phyloP scores from a whole-genome alignment of 371 early-diverging fungal genomes.

The Rhizomucor miehei region DNA sequence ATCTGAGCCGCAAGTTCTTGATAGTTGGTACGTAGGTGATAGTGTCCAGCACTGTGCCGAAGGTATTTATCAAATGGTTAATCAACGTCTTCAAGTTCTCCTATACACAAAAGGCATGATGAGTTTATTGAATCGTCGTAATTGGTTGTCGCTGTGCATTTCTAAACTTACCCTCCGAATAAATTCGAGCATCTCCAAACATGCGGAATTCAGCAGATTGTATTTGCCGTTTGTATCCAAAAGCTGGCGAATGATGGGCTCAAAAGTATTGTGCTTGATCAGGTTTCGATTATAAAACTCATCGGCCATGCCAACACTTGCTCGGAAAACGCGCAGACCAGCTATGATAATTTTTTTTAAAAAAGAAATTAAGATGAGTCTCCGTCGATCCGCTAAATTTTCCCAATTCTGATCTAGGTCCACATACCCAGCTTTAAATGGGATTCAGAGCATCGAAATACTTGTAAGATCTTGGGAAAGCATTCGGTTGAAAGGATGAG shows the following conservation, averaged over 20 bases:
- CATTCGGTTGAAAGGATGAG: conserved; percentile 65
- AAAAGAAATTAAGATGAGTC: neutral
- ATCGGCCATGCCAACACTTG: conserved; percentile 71
- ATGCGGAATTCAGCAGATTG: conserved; percentile 86
- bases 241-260: conserved; percentile 64
- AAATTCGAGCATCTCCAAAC: conserved; percentile 81
- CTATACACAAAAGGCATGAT: conserved; percentile 24
- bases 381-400: no score
- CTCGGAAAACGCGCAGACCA: conserved; percentile 76
- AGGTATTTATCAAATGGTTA: conserved; percentile 66
- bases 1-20: conserved; percentile 47
- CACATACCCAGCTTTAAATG: conserved; percentile 72
- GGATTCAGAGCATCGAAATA: conserved; percentile 66
- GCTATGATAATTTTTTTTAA: conserved; percentile 35
- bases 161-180: conserved; percentile 57
- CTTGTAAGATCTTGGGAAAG: conserved; percentile 53
- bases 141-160: neutral
- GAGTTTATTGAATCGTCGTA: neutral
- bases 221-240: conserved; percentile 64
- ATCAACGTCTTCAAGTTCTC: conserved; percentile 71
- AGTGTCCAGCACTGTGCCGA: conserved; percentile 57
- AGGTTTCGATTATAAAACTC: conserved; percentile 76
- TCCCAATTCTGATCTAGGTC: no score
- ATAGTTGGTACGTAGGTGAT: conserved; percentile 64
- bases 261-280: conserved; percentile 64